phyloP scores from a whole-genome alignment of 768 basidiomycete species.

The Boletellus ananiceps region DNA sequence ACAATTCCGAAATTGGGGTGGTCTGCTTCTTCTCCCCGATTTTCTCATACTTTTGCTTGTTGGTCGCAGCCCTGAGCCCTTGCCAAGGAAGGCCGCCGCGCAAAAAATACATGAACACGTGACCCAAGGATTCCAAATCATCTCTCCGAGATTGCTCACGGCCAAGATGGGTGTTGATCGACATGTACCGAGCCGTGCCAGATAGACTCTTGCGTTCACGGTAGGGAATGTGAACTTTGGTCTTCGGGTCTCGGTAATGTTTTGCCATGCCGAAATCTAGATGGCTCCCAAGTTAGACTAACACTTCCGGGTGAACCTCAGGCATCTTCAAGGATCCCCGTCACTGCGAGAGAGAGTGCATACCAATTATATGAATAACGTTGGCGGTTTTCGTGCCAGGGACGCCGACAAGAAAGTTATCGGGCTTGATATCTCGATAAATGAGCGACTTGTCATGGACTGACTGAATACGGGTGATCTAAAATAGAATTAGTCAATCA shows the following conservation, averaged over 20 bases:
- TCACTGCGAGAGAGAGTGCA: conserved; percentile 25
- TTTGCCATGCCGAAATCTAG: conserved; percentile 99
- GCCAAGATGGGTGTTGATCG: conserved; percentile 97
- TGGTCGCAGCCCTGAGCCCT: conserved; percentile 93
- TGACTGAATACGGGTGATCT: conserved; percentile 95
- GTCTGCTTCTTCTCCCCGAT: conserved; percentile 99
- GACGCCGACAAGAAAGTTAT: conserved; percentile 97
- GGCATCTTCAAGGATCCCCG: too few species aligned
- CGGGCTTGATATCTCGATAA: conserved; percentile 98
- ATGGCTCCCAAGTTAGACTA: conserved; percentile 12
- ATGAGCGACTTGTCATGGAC: conserved; percentile 99
- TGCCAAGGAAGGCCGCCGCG: conserved; percentile 98
- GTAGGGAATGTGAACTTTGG: conserved; percentile 98
- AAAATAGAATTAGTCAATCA: conserved; percentile 11
- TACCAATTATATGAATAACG: conserved; percentile 81
- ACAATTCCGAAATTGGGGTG: conserved; percentile 86
- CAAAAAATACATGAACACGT: conserved; percentile 99
- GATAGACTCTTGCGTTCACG: conserved; percentile 95
- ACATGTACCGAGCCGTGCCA: conserved; percentile 98
- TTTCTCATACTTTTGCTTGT: conserved; percentile 99
- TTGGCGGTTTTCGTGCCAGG: conserved; percentile 89
- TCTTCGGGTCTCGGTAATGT: conserved; percentile 97
- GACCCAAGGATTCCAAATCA: conserved; percentile 93
- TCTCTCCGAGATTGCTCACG: conserved; percentile 93
- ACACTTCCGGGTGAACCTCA: background rate